These are phyloP conservation scores for Cercospora sesami DNA, from an alignment of 2,329 filamentous ascomycete genomes.

Conservation along the genomic window DNA sequence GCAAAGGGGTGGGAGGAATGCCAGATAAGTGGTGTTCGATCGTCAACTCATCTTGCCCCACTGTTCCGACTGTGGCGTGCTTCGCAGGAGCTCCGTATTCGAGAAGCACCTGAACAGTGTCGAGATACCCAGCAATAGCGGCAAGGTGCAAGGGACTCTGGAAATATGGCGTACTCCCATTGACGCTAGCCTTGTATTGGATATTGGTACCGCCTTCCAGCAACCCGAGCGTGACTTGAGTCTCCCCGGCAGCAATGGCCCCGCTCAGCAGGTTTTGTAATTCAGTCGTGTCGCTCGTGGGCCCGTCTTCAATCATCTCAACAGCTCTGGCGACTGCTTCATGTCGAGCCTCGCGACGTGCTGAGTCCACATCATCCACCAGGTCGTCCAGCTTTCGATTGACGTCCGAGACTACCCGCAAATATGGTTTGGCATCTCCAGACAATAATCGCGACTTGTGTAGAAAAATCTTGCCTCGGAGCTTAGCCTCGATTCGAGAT, in stretches of 20 bases:
- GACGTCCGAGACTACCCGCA: slow-evolving; percentile 1
- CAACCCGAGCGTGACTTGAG: neutral
- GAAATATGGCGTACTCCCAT: slow-evolving; percentile 8
- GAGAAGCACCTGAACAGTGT: slow-evolving; percentile 3
- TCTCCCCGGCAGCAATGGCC: slow-evolving; percentile 1
- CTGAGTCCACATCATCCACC: neutral
- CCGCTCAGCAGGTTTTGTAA: slow-evolving; percentile 11
- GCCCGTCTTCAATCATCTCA: neutral
- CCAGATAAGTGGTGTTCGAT: neutral
- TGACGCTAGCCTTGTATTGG: neutral
- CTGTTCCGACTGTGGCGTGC: neutral
- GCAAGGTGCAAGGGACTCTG: slow-evolving; percentile 6
- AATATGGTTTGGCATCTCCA: too few relatives aligned
- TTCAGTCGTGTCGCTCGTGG: neutral
- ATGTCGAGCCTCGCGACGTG: neutral
- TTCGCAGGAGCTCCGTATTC: neutral
- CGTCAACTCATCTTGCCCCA: too few relatives aligned
- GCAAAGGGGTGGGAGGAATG: neutral
- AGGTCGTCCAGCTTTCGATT: neutral
- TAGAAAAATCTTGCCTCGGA: slow-evolving; percentile 4
- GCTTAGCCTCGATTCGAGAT: neutral
- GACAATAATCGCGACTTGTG: neutral
- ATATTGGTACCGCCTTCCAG: neutral
- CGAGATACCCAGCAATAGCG: slow-evolving; percentile 5
- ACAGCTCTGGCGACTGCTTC: slow-evolving; percentile 6